Conservation (phyloP, 163 green algal genomes). For the Dunaliella salina region DNA sequence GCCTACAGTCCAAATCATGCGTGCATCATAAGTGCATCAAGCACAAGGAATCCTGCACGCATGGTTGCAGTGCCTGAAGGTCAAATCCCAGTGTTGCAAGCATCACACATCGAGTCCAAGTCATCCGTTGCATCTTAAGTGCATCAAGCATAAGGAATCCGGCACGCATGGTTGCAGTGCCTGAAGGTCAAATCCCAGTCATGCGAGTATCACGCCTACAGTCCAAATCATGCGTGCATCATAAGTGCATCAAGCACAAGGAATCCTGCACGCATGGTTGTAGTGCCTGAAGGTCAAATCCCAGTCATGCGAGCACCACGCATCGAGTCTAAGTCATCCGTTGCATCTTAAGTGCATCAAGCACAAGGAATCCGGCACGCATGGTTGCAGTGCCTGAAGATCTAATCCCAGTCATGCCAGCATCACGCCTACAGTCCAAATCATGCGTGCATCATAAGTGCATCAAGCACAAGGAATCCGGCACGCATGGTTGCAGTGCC, state of each 20-base stretch:
- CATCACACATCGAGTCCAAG: too few relatives aligned
- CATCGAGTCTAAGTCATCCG: constrained; percentile 12
- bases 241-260: too few relatives aligned
- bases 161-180: constrained; percentile 47
- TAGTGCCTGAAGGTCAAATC: constrained; percentile 39
- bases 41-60: too few relatives aligned
- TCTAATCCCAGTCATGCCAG: constrained; percentile 26
- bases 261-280: constrained; percentile 47
- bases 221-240: too few relatives aligned
- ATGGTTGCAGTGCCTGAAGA: constrained; percentile 48
- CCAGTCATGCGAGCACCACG: constrained; percentile 24
- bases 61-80: constrained; percentile 47
- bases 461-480: constrained; percentile 43
- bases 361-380: constrained; percentile 39
- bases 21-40: constrained; percentile 26
- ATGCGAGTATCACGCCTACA: too few relatives aligned
- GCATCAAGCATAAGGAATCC: constrained; percentile 41
- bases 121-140: constrained; percentile 20
- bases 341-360: constrained; percentile 28
- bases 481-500: constrained; percentile 44
- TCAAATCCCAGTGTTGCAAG: constrained; percentile 27
- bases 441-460: constrained; percentile 20
- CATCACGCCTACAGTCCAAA: too few relatives aligned
- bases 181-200: constrained; percentile 31
- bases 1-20: too few relatives aligned